Evolutionary conservation across 768 basidiomycete genomes (phyloP), one percentile per base, ranked within the genome.

Genomic region (Chalciporus pseudorubinellus): DNA sequence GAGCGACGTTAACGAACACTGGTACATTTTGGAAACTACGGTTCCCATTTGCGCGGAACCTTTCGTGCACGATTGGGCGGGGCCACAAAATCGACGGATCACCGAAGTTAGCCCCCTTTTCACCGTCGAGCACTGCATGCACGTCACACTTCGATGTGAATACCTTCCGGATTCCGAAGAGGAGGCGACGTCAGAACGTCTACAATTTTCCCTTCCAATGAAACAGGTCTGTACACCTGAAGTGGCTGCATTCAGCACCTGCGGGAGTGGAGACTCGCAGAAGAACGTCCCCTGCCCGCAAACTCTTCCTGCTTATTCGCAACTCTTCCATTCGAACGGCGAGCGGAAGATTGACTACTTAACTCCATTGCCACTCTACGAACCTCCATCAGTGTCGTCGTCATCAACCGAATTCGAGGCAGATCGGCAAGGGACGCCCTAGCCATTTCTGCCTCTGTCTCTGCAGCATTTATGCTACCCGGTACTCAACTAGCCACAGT

Each of bases 291-390:
- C 57, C 22, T 59, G 59, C 45, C 53, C 62, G 5, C 65, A 68
- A 13, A 59, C 59, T 39, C 79, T 89, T 18, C 91, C 90, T 2
- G 78, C 84, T 3, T 92, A 92, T 62, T 89, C 87, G 6, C 87
- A 90, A 57, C 74, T 92, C 18, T 92, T 84, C 70, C 71, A 91
- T 61, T 60, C 73, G 16, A 87, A 88, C 58, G 90, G 91, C 16
- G 84, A 89, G 46, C 77, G 77, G 48, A 87, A 82, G 70, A 74
- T 87, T 44, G 88, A 91, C 61, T 76, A 79, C 53, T 80, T 78
- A n/a, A 59, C 44, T 14, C 84, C 82, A 13, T 69, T 89, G 39
- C 89, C 89, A 0, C 71, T 78, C 20, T 89, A 89, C 61, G 79
- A 78, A 14, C 83, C 80, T 48, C 55, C 57, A 18, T 40, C 36